Evolutionary conservation across 2,329 filamentous ascomycete genomes (phyloP).

Genomic region (Botrytis sinoallii): DNA sequence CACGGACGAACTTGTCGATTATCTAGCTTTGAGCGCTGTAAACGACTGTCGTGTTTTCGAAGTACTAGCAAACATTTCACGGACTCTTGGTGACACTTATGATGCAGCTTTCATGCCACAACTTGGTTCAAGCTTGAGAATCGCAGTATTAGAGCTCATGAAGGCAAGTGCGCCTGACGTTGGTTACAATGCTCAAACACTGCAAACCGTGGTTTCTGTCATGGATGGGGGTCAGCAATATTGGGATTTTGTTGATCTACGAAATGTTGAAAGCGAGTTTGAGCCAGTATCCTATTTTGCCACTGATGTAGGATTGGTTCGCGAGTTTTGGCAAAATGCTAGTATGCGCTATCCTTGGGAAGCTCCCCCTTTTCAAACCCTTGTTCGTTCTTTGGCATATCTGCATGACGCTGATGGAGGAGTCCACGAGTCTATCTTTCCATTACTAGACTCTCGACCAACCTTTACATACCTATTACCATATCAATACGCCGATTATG

Average conservation of each 20-base stretch:
- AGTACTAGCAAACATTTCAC: constrained; percentile 44
- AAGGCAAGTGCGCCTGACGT: constrained; percentile 32
- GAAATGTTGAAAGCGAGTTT: constrained; percentile 43
- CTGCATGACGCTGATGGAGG: constrained; percentile 40
- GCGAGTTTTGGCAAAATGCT: constrained; percentile 58
- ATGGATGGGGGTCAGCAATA: constrained; percentile 35
- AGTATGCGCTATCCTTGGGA: constrained; percentile 82
- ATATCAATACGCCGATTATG: constrained; percentile 67
- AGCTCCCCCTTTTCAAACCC: constrained; percentile 70
- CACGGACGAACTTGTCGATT: constrained; percentile 43
- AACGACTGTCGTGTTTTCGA: constrained; percentile 48
- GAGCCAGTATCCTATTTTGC: constrained; percentile 49
- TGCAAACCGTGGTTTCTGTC: constrained; percentile 36
- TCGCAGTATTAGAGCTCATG: constrained; percentile 38
- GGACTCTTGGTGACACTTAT: constrained; percentile 41
- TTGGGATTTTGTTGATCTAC: constrained; percentile 35
- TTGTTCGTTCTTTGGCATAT: constrained; percentile 64
- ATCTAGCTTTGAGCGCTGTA: constrained; percentile 47
- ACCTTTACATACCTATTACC: constrained; percentile 78
- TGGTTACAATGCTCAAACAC: constrained; percentile 38
- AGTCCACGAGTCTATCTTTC: constrained; percentile 40
- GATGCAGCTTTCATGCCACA: constrained; percentile 41
- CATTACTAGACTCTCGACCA: constrained; percentile 62
- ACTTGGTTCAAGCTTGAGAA: constrained; percentile 40
- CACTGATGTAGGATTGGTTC: constrained; percentile 42